phyloP scores from a whole-genome alignment of 176 grass and related monocot species.

The Aegilops longissima region DNA sequence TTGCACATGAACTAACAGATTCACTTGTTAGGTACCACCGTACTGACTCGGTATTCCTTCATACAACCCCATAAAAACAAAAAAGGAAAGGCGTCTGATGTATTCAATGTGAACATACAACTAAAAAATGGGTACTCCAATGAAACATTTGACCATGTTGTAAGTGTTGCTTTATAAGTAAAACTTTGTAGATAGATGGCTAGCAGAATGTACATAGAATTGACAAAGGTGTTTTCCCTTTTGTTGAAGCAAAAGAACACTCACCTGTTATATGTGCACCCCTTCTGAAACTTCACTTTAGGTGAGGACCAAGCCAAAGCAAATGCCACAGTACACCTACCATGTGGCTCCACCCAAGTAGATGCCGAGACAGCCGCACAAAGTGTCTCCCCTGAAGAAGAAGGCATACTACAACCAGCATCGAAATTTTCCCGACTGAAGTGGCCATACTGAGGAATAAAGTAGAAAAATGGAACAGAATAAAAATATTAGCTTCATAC shows the following conservation, averaged over 20 bases:
- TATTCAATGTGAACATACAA: not conserved
- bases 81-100: not conserved
- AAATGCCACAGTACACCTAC: constrained; percentile 89
- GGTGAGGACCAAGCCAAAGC: constrained; percentile 88
- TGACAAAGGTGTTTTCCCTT: not conserved
- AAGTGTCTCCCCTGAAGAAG: constrained; percentile 62
- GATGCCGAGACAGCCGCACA: constrained; percentile 90
- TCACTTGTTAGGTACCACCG: not conserved
- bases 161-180: constrained; percentile 20
- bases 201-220: constrained; percentile 3
- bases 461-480: constrained; percentile 3
- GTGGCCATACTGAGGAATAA: constrained; percentile 61
- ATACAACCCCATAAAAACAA: not conserved
- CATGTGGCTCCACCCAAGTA: constrained; percentile 92
- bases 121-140: not conserved
- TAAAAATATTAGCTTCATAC: not conserved
- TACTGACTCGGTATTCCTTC: not conserved
- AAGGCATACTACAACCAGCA: constrained; percentile 66
- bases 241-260: constrained; percentile 20
- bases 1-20: not conserved
- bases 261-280: constrained; percentile 90
- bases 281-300: constrained; percentile 98
- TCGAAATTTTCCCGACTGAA: constrained; percentile 72
- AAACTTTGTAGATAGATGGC: constrained; percentile 9
- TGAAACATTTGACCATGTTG: not conserved